Base-by-base conservation (phyloP, 495 filamentous ascomycete genomes). In the Letharia columbiana region DNA sequence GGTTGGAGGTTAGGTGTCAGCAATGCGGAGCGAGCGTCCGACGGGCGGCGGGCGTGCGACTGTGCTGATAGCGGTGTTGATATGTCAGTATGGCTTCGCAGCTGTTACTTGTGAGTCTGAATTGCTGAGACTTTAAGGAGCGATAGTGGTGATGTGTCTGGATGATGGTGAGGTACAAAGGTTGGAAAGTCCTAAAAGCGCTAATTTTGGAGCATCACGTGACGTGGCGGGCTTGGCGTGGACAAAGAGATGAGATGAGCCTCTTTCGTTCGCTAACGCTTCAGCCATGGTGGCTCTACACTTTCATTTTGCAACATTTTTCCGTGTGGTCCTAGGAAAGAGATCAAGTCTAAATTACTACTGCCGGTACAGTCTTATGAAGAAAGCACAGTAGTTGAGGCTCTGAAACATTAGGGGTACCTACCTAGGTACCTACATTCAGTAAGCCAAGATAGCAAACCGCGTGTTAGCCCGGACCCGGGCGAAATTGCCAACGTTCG, bases 211-310 rank as follows among this genome's bases (percentile, higher is more conserved):
- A 56, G 0, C 0, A 56, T 56, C 52, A 56, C 52, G 52, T 56
- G 31, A 56, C 17, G 52, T 56, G 31, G 31, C 18, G 52, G 52
- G 52, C 52, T 56, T 56, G 52, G 31, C 52, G 52, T 35, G 31
- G 52, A 56, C 52, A 56, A 56, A 56, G 52, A 56, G 52, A 56
- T 56, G 52, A 56, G 52, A 56, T 56, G 52, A 56, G 52, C 52
- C 49, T 28, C 49, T 52, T 52, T 28, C 49, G 12, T 52, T 52
- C 45, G 0, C 12, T 11, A 44, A 11, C 2, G 41, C 2, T 15
- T 47, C 1, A 28, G 23, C 23, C 23, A 28, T 28, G 23, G 23
- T 28, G 44, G 44, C 44, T 17, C 44, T 47, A 47, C 44, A 15
- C 18, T 47, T 47, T 20, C 44, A 20, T 2, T 47, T 7, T 20